Conservation (phyloP, 345 rosid genomes). For the Mercurialis annua region DNA sequence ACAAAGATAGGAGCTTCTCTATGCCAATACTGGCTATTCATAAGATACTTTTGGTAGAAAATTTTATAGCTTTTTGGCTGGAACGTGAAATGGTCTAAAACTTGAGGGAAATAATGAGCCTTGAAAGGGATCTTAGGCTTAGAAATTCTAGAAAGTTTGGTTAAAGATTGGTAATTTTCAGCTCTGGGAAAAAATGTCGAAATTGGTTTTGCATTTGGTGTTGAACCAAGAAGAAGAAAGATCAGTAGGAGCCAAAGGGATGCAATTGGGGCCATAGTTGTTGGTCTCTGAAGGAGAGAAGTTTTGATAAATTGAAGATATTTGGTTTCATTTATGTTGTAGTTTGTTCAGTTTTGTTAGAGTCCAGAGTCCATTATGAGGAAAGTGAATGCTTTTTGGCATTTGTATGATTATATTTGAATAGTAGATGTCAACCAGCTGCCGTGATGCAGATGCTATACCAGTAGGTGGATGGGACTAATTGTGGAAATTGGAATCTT, state of each 20-base stretch:
- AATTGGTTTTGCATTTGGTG: slow-evolving; percentile 21
- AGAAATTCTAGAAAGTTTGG: slow-evolving; percentile 18
- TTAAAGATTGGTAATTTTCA: slow-evolving; percentile 22
- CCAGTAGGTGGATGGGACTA: not conserved
- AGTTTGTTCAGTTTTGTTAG: not conserved
- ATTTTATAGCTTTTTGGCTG: slow-evolving; percentile 47
- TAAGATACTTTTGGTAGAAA: slow-evolving; percentile 70
- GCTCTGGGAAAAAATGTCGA: slow-evolving; percentile 34
- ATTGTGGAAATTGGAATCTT: not conserved
- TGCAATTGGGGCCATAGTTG: slow-evolving; percentile 23
- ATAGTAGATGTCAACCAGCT: not conserved
- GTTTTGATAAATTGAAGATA: not conserved
- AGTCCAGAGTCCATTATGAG: not conserved
- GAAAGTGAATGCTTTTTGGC: not conserved
- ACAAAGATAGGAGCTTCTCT: slow-evolving; percentile 64
- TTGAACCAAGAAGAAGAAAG: slow-evolving; percentile 17
- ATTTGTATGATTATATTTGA: not conserved
- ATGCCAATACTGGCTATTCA: slow-evolving; percentile 49
- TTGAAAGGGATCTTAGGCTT: slow-evolving; percentile 37
- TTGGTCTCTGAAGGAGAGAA: not conserved
- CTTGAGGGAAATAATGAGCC: slow-evolving; percentile 63
- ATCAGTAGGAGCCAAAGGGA: slow-evolving; percentile 19
- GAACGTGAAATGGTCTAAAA: slow-evolving; percentile 72
- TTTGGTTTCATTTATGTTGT: not conserved
- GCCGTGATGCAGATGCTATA: not conserved